phyloP scores from a whole-genome alignment of 805 yeast species.

The Cyberlindnera maclurae region DNA sequence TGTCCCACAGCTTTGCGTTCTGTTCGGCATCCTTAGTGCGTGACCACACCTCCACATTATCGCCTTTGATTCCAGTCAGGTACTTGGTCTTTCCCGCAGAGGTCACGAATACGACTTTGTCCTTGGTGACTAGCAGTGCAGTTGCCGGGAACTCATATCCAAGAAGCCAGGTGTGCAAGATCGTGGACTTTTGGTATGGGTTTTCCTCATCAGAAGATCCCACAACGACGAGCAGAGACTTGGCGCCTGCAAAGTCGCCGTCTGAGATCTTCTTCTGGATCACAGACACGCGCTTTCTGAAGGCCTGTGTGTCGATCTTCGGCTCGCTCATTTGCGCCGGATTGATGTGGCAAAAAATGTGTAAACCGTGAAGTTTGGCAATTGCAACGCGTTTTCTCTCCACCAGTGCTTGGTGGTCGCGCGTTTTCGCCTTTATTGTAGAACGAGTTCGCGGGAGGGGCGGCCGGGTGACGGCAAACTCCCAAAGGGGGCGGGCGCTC shows the following conservation, averaged over 20 bases:
- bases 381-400: too few species aligned
- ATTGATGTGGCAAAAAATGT: too few species aligned
- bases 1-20: constrained; percentile 57
- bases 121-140: constrained; percentile 54
- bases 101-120: constrained; percentile 60
- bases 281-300: constrained; percentile 45
- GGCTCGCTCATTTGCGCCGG: constrained; percentile 45
- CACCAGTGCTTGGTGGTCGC: too few species aligned
- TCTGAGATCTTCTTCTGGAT: constrained; percentile 28
- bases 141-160: constrained; percentile 98
- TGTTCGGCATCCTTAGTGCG: constrained; percentile 79
- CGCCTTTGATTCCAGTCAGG: constrained; percentile 47
- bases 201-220: constrained; percentile 86
- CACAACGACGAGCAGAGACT: constrained; percentile 56
- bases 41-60: constrained; percentile 51
- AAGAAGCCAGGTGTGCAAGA: constrained; percentile 82
- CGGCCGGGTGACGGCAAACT: background rate
- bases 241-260: constrained; percentile 32
- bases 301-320: constrained; percentile 42
- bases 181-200: constrained; percentile 83
- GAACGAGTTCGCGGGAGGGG: background rate
- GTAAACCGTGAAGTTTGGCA: too few species aligned
- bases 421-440: background rate
- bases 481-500: too few species aligned
- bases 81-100: constrained; percentile 82